These are phyloP conservation scores for Rosa chinensis DNA, from an alignment of 306 rosid species.

Conservation along the genomic window DNA sequence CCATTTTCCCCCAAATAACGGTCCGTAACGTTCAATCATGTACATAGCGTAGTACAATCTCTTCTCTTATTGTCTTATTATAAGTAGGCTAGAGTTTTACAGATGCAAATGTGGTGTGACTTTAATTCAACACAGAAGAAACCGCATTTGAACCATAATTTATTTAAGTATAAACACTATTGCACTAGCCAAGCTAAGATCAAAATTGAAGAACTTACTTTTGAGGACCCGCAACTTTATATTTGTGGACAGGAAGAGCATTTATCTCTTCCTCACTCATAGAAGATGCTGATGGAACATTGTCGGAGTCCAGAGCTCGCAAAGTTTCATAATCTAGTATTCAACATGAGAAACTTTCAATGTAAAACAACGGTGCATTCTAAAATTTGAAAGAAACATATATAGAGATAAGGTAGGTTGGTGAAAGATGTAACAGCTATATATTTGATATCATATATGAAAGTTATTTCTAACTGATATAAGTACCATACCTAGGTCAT, in stretches of 20 bases:
- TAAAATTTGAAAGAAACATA: neutral
- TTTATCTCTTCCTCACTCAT: conserved; percentile 90
- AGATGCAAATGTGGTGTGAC: neutral
- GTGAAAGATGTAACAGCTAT: neutral
- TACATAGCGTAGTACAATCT: neutral
- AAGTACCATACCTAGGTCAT: conserved; percentile 68
- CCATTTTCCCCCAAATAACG: neutral
- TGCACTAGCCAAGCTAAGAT: neutral
- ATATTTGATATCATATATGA: neutral
- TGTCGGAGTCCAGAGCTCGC: conserved; percentile 84
- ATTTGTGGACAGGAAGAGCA: conserved; percentile 85
- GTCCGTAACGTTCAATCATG: neutral
- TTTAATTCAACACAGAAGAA: neutral
- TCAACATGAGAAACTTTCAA: neutral
- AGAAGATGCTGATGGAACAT: conserved; percentile 67
- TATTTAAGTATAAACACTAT: neutral
- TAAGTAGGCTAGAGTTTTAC: neutral
- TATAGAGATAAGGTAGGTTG: neutral
- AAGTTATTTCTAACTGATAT: neutral
- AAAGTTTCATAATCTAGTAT: conserved; percentile 77
- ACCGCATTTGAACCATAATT: neutral
- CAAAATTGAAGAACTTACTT: conserved; percentile 41
- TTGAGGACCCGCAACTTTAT: conserved; percentile 68
- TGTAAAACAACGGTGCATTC: neutral
- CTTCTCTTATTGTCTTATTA: no score